phyloP scores from a whole-genome alignment of 2,329 filamentous ascomycete species.

The Lasiodiplodia sp. region DNA sequence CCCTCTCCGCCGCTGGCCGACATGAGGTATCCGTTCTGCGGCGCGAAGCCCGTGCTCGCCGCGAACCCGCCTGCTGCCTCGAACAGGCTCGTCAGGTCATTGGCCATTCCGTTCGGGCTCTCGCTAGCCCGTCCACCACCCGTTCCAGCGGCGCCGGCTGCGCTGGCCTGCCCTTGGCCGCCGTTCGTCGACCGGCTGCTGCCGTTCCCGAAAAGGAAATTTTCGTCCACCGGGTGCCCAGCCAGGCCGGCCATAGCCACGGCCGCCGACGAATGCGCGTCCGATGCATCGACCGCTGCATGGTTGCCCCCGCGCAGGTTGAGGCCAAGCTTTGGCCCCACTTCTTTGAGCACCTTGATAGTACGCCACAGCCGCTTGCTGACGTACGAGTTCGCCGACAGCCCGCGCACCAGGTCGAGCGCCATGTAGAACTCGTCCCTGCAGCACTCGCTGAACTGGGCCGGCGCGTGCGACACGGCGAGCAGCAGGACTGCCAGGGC shows the following conservation, averaged over 20 bases:
- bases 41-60: constrained; percentile 28
- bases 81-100: constrained; percentile 69
- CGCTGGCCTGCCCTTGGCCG: background rate
- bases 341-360: constrained; percentile 73
- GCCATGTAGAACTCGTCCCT: constrained; percentile 82
- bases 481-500: constrained; percentile 79
- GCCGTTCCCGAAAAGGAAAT: constrained; percentile 55
- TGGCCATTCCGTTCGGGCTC: constrained; percentile 67
- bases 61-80: constrained; percentile 65
- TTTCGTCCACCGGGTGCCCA: constrained; percentile 66
- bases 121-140: constrained; percentile 46
- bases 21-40: constrained; percentile 42
- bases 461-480: constrained; percentile 76
- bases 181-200: constrained; percentile 16
- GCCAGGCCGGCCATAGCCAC: constrained; percentile 72
- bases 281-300: constrained; percentile 49
- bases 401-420: constrained; percentile 74
- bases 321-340: constrained; percentile 73
- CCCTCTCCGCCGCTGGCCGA: constrained; percentile 51
- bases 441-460: constrained; percentile 72
- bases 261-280: constrained; percentile 67
- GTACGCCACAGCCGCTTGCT: constrained; percentile 77
- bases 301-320: constrained; percentile 45
- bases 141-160: background rate
- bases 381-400: constrained; percentile 75